phyloP scores from a whole-genome alignment of 192 early-diverging fungal species.

The Podila epicladia region DNA sequence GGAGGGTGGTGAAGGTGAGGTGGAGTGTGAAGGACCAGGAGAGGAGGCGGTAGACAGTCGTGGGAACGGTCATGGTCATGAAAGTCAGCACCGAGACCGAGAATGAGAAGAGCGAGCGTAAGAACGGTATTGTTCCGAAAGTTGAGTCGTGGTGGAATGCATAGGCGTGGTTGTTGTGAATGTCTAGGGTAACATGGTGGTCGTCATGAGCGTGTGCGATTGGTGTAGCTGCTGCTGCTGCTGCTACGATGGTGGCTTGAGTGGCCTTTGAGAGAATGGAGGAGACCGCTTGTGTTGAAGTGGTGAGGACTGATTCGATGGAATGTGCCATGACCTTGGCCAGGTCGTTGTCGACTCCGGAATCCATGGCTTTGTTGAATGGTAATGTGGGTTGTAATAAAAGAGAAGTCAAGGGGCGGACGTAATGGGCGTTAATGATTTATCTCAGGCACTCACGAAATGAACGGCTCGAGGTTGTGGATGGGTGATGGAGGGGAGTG shows the following conservation, averaged over 20 bases:
- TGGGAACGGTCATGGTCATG: slow-evolving; percentile 62
- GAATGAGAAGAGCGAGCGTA: slow-evolving; percentile 38
- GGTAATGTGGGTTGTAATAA: too few species aligned
- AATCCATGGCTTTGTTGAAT: not conserved
- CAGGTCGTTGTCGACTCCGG: not conserved
- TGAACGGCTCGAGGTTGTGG: not conserved
- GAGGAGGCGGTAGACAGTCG: slow-evolving; percentile 60
- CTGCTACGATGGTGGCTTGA: not conserved
- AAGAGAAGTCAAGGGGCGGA: too few species aligned
- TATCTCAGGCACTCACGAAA: too few species aligned
- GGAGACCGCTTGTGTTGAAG: not conserved
- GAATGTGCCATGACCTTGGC: not conserved
- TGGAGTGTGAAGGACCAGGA: slow-evolving; percentile 72
- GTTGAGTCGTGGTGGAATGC: not conserved
- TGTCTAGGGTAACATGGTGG: not conserved
- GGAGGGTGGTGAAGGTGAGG: slow-evolving; percentile 67
- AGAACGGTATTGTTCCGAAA: slow-evolving; percentile 18
- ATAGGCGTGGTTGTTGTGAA: not conserved
- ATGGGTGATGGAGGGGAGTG: not conserved
- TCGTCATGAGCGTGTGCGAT: not conserved
- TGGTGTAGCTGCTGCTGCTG: slow-evolving; percentile 10
- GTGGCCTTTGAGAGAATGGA: slow-evolving; percentile 11
- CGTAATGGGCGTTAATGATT: too few species aligned
- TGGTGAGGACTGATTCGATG: not conserved
- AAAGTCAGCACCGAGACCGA: slow-evolving; percentile 55